Base-by-base conservation (phyloP, 805 yeast species). In the Candida morakotiae region DNA sequence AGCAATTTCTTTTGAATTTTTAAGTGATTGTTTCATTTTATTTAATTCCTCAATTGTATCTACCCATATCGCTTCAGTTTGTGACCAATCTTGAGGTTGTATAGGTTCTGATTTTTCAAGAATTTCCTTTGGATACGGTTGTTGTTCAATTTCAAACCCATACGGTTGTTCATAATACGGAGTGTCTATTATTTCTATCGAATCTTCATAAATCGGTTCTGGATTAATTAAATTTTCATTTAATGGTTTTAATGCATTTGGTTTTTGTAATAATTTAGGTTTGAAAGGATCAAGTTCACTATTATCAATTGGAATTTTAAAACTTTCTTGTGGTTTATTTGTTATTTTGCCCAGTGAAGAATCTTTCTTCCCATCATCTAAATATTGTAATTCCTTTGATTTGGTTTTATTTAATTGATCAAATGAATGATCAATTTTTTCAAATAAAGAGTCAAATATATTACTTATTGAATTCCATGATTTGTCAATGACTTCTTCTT, bases 161-260 rank as follows among this genome's bases (percentile, higher is more conserved):
- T 93, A 91, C 0, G 98, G 98, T 35, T 93, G 93, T 8, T 71
- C 71, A 52, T 79, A 83, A 56, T 80, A 86, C 8, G 73, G 56
- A 3, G 85, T 82, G 22, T 63, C 60, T 17, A 64, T 66, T 4
- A 65, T 71, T 1, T 55, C 58, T 18, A 52, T 55, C 4, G 53
- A 45, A 6, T 52, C 56, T 10, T 44, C 51, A 29, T 48, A 37
- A 2, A 28, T 21, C 29, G 53, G 28, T 42, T 58, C 29, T 61
- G 64, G 50, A 73, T 50, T 38, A 43, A 47, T 39, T 27, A 60
- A 31, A 17, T 45, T 31, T 19, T 80, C 77, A n/a, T 76, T 76
- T 16, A 81, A 69, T 0, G 85, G 60, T 31, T 58, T 60, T 7
- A 81, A 33, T 0, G 87, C 76, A 55, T 85, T 71, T 0, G 97